Percentiles rank a stretch among this genome's conserved stretches.
Evolutionary conservation across 768 basidiomycete genomes (phyloP).

Genomic region (Chlorophyllum brunneum): DNA sequence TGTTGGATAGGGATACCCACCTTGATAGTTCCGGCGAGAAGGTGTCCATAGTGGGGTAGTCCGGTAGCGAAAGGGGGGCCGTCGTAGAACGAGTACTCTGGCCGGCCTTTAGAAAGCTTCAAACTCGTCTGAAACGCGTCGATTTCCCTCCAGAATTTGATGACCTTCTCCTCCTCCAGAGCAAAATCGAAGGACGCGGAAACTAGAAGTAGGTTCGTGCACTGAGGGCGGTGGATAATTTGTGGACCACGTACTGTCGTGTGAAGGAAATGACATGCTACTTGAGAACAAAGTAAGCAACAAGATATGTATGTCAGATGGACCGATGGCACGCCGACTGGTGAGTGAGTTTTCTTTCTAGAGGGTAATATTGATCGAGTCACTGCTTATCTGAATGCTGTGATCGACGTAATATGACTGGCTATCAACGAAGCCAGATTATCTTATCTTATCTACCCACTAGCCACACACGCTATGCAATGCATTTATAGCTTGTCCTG

Average conservation of each 20-base stretch:
- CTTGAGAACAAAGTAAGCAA: background rate
- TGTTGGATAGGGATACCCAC: conserved; percentile 33
- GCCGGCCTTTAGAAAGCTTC: conserved; percentile 87
- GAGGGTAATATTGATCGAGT: conserved; percentile 7
- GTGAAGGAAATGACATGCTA: conserved; percentile 62
- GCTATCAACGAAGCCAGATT: background rate
- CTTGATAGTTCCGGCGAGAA: conserved; percentile 92
- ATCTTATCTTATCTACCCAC: conserved; percentile 11
- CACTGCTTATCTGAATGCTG: conserved; percentile 7
- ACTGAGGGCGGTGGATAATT: background rate
- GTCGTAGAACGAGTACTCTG: conserved; percentile 94
- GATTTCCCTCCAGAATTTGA: conserved; percentile 92
- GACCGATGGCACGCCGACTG: background rate
- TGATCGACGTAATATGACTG: background rate
- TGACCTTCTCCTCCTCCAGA: conserved; percentile 86
- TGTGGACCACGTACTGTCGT: conserved; percentile 57
- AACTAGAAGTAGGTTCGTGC: conserved; percentile 39
- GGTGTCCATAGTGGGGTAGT: conserved; percentile 92
- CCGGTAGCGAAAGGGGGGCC: conserved; percentile 98
- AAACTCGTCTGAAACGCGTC: conserved; percentile 95
- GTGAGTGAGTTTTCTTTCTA: background rate
- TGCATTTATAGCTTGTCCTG: too few species aligned
- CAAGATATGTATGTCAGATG: background rate
- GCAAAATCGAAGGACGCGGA: conserved; percentile 78
- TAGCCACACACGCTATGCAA: too few species aligned